Conservation (phyloP, 179 eudicot species). For the Nepenthes alata region DNA sequence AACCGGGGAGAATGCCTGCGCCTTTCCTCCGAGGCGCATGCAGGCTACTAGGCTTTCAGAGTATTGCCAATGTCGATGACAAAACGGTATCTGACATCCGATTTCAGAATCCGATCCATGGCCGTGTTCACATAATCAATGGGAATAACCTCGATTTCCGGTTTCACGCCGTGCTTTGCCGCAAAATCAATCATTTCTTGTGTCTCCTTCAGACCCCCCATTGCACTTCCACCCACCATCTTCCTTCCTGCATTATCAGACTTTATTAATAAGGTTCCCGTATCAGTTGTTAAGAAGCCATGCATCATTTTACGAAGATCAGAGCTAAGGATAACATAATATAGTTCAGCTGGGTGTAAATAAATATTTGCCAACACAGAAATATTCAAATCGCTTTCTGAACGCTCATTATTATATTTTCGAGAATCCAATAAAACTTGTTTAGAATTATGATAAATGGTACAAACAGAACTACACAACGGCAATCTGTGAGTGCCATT, state of each 20-base stretch:
- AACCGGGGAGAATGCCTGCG: too few species aligned
- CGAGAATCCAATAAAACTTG: not conserved
- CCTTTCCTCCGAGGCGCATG: too few species aligned
- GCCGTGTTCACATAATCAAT: slow-evolving; percentile 3
- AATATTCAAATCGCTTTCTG: not conserved
- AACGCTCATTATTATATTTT: not conserved
- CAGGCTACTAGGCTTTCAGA: not conserved
- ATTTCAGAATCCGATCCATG: not conserved
- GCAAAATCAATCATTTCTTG: slow-evolving; percentile 4
- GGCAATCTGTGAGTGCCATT: not conserved
- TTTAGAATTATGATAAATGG: not conserved
- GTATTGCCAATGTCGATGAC: slow-evolving; percentile 3
- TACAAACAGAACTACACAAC: not conserved
- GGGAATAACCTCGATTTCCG: slow-evolving; percentile 3
- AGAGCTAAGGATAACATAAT: too few species aligned
- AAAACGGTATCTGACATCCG: slow-evolving; percentile 4
- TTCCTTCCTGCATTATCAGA: not conserved
- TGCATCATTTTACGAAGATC: too few species aligned
- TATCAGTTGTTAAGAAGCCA: too few species aligned
- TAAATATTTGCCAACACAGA: too few species aligned
- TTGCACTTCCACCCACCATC: slow-evolving; percentile 1
- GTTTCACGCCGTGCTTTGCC: not conserved
- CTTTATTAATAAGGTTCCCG: not conserved
- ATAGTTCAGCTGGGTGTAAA: too few species aligned
- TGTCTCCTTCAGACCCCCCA: slow-evolving; percentile 3